phyloP scores from a whole-genome alignment of 2,329 filamentous ascomycete species.

The Pyrenophora seminiperda region DNA sequence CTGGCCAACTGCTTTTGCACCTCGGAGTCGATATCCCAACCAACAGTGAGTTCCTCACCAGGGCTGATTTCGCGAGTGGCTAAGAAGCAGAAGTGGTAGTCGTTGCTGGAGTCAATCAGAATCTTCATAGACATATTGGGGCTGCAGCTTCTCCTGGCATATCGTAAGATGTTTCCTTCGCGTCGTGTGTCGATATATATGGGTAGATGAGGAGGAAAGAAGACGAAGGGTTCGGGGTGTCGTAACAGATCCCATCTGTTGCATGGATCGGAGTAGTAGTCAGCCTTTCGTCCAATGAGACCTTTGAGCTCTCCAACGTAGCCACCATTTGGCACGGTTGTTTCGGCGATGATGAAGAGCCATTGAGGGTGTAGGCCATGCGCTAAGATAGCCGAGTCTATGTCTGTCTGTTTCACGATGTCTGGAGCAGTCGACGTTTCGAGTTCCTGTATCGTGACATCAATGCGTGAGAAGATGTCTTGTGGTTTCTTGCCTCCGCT shows the following conservation, averaged over 20 bases:
- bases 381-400: conserved; percentile 54
- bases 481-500: conserved; percentile 65
- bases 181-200: conserved; percentile 90
- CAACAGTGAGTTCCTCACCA: conserved; percentile 70
- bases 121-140: conserved; percentile 90
- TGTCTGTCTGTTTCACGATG: conserved; percentile 59
- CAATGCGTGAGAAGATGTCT: conserved; percentile 72
- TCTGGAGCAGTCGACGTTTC: conserved; percentile 56
- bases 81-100: conserved; percentile 91
- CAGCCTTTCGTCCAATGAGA: conserved; percentile 53
- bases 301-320: conserved; percentile 75
- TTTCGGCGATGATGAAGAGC: conserved; percentile 67
- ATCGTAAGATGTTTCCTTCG: conserved; percentile 84
- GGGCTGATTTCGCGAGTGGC: conserved; percentile 78
- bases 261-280: conserved; percentile 53
- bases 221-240: conserved; percentile 60
- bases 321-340: conserved; percentile 56
- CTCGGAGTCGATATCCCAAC: conserved; percentile 59
- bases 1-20: conserved; percentile 63
- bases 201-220: conserved; percentile 81
- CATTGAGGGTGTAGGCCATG: conserved; percentile 69
- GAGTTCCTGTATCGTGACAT: conserved; percentile 60
- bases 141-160: conserved; percentile 87
- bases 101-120: conserved; percentile 70
- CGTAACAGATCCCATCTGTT: conserved; percentile 56